Evolutionary conservation across 129 eudicot genomes (phyloP).

Genomic region (Arctium lappa): DNA sequence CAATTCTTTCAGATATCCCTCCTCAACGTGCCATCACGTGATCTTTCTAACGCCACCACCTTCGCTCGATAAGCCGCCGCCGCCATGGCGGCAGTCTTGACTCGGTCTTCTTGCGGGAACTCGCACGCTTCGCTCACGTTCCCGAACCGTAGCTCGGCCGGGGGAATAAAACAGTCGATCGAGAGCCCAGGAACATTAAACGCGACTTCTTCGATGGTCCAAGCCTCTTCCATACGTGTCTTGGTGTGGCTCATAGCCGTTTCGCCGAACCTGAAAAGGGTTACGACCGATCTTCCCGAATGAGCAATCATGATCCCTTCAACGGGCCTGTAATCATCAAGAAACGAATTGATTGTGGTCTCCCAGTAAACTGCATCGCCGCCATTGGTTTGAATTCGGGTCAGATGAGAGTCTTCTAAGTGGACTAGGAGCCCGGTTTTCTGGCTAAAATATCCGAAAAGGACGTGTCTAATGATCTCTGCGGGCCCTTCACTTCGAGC

Average conservation of each 20-base stretch:
- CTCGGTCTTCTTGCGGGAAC: conserved; percentile 52
- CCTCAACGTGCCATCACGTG: conserved; percentile 43
- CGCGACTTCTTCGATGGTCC: conserved; percentile 97
- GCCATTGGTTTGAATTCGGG: conserved; percentile 81
- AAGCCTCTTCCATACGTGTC: conserved; percentile 91
- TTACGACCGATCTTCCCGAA: conserved; percentile 84
- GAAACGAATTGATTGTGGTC: conserved; percentile 88
- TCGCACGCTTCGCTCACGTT: conserved; percentile 57
- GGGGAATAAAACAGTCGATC: conserved; percentile 85
- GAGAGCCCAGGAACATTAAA: conserved; percentile 89
- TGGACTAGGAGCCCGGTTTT: conserved; percentile 78
- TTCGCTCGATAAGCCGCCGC: conserved; percentile 75
- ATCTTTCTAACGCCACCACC: conserved; percentile 52
- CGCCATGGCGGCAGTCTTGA: conserved; percentile 51
- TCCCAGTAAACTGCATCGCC: conserved; percentile 99
- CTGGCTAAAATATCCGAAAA: conserved; percentile 92
- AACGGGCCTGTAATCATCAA: conserved; percentile 80
- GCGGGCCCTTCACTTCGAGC: conserved; percentile 97
- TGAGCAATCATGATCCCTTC: conserved; percentile 98
- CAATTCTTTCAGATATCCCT: conserved; percentile 31
- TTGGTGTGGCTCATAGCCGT: conserved; percentile 95
- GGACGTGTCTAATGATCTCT: conserved; percentile 84
- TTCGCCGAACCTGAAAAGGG: conserved; percentile 94
- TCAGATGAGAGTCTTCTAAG: conserved; percentile 87
- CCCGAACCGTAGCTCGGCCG: conserved; percentile 65